Conservation (phyloP, 176 grass and related monocot genomes). For the Elymus sibiricus region DNA sequence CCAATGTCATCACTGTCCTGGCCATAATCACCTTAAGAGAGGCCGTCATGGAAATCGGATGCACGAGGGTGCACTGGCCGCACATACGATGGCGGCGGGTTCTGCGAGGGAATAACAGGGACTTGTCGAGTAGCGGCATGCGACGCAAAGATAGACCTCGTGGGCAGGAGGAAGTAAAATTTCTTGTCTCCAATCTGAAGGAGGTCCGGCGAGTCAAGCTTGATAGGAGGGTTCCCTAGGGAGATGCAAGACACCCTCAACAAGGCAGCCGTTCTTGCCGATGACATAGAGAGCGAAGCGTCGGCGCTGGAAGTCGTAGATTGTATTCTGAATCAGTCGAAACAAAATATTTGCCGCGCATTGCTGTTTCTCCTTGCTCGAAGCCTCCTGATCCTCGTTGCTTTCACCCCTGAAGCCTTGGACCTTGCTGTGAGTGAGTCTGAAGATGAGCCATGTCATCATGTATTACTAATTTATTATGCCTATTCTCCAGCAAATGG, state of each 20-base stretch:
- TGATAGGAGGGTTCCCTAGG: conserved; percentile 59
- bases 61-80: conserved; percentile 39
- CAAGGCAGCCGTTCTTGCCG: conserved; percentile 82
- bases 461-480: too few species aligned
- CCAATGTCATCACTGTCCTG: conserved; percentile 42
- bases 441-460: too few species aligned
- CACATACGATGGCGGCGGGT: conserved; percentile 16
- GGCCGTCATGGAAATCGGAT: conserved; percentile 38
- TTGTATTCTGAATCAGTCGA: too few species aligned
- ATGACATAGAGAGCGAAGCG: conserved; percentile 85
- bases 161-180: conserved; percentile 88
- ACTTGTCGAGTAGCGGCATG: conserved; percentile 22
- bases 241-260: conserved; percentile 74
- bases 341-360: too few species aligned
- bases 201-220: conserved; percentile 86
- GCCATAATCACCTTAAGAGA: conserved; percentile 41
- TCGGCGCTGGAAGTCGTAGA: conserved; percentile 75
- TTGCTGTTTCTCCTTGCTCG: background rate
- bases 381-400: too few species aligned
- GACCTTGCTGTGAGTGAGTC: too few species aligned
- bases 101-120: conserved; percentile 31
- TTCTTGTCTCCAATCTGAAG: conserved; percentile 93
- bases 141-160: conserved; percentile 66
- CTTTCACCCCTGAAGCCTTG: too few species aligned
- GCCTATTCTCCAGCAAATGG: too few species aligned